Evolutionary conservation across 1,139 yeast species (phyloP), one percentile per base, ranked within the genome.

Genomic region (Hanseniaspora gamundiae): DNA sequence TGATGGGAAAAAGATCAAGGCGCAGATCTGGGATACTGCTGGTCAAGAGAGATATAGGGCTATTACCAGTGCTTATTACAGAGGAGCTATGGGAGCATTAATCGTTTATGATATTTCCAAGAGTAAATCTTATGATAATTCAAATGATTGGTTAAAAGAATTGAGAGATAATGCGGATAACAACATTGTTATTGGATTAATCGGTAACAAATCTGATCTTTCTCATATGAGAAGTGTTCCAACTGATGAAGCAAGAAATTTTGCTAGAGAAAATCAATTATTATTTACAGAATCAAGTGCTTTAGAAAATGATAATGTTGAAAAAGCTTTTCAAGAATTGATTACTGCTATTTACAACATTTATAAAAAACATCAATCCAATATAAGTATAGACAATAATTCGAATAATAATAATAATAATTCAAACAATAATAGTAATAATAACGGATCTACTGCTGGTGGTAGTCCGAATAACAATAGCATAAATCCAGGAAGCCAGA

Each of bases 1-100:
- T 46, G 97, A 91, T 57, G 94, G 94, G 48, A 91, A 88, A 66
- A 74, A 94, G 60, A 87, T 93, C 59, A 91, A 91, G 66, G 96
- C 97, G 8, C 98, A 93, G 65, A 87, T 91, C 59, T 91, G 98
- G 98, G 98, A 91, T 64, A 91, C 98, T 26, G 98, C 98, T 2
- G 98, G 98, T 48, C 98, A 91, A 69, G 98, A 91, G 66, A 78
- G 98, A 61, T 91, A 91, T 69, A 78, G 98, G 57, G 97, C 98
- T 43, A 91, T 91, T 60, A 93, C 98, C 35, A 80, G 94, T 49
- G 98, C 97, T 13, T 91, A 91, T 68, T 91, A 91, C 64, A 75
- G 98, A 61, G 98, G 98, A 40, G 98, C 98, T 0, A 95, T 88
- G 42, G 98, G 98, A 44, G 98, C 98, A 2, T 71, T 91, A 56